Percentiles rank a stretch among this genome's conserved stretches.
Evolutionary conservation across 495 filamentous ascomycete species (phyloP).

Genomic region (Parathielavia appendiculata): DNA sequence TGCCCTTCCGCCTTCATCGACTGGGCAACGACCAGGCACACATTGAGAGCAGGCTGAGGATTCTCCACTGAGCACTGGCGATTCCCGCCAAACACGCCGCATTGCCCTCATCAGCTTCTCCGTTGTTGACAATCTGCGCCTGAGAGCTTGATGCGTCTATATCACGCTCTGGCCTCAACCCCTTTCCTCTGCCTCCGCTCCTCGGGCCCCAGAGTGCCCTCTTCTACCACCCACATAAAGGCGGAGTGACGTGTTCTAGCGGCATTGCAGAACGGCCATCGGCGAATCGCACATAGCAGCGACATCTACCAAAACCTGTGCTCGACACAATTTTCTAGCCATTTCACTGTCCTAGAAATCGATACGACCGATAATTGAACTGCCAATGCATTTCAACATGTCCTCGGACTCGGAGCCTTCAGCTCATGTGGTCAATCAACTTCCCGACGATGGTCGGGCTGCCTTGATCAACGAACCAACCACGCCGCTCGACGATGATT

Average conservation of each 20-base stretch:
- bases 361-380: not conserved
- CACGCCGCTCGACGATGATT: constrained; percentile 37
- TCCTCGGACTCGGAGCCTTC: constrained; percentile 23
- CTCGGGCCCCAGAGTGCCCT: not conserved
- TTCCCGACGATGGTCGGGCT: constrained; percentile 26
- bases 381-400: constrained; percentile 13
- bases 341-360: not conserved
- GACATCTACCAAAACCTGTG: not conserved
- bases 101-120: not conserved
- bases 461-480: constrained; percentile 33
- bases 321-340: not conserved
- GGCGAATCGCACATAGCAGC: constrained; percentile 3
- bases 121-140: not conserved
- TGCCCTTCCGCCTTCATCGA: constrained; percentile 20
- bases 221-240: not conserved
- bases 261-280: constrained; percentile 9
- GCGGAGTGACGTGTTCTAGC: constrained; percentile 19
- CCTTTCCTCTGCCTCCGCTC: not conserved
- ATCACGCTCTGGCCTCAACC: not conserved
- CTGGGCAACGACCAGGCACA: constrained; percentile 29
- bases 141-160: constrained; percentile 13
- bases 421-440: constrained; percentile 27
- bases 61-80: constrained; percentile 4
- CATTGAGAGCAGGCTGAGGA: not conserved
- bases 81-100: constrained; percentile 8